A percentile compares a stretch with the other conserved stretches of the same genome.
These are phyloP conservation scores for Aspergillus heteromorphus DNA, from an alignment of 495 filamentous ascomycete genomes.

Conservation along the genomic window DNA sequence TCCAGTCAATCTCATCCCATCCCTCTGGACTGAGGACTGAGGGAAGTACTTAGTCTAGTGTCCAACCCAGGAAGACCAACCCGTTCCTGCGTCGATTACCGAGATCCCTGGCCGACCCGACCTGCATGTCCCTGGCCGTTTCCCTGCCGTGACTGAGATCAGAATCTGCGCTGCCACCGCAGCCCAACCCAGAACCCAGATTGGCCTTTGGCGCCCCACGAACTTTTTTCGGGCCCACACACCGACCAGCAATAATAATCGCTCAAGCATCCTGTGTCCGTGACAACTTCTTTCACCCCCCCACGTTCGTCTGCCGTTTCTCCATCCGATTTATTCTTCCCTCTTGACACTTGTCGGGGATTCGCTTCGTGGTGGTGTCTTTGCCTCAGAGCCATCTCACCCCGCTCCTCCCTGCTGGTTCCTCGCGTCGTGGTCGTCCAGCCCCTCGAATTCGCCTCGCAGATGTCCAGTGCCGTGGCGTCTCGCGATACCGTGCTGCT, in stretches of 20 bases:
- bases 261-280: not conserved
- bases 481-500: constrained; percentile 33
- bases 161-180: not conserved
- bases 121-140: not conserved
- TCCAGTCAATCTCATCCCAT: not conserved
- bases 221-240: constrained; percentile 16
- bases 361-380: not conserved
- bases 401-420: not conserved
- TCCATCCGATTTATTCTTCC: not conserved
- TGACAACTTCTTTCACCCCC: constrained; percentile 1
- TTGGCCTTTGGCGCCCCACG: constrained; percentile 8
- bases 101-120: not conserved
- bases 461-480: constrained; percentile 37
- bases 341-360: not conserved
- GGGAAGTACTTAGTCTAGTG: too few species aligned
- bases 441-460: constrained; percentile 10
- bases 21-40: too few species aligned
- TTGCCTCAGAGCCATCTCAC: not conserved
- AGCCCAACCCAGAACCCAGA: constrained; percentile 5
- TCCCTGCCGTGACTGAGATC: not conserved
- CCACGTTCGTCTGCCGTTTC: constrained; percentile 4
- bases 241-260: constrained; percentile 9
- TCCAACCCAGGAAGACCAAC: too few species aligned
- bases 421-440: not conserved
- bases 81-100: constrained; percentile 1